phyloP scores from a whole-genome alignment of 371 early-diverging fungal genomes.

The Parasitella parasitica region DNA sequence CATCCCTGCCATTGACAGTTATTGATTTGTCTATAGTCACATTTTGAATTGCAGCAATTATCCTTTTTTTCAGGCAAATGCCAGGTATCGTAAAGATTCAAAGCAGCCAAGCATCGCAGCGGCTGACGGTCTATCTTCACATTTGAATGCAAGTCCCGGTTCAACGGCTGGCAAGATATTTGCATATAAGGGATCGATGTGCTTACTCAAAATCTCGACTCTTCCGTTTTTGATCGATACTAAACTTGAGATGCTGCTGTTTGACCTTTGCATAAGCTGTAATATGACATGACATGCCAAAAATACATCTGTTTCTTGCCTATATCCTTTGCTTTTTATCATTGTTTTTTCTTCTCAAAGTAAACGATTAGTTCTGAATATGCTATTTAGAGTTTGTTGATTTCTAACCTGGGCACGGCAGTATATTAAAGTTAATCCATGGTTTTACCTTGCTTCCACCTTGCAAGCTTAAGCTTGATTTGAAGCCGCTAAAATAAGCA shows the following conservation, averaged over 20 bases:
- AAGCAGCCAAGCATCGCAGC: background rate
- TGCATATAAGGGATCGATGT: background rate
- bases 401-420: conserved; percentile 2
- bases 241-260: background rate
- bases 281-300: background rate
- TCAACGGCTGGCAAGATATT: background rate
- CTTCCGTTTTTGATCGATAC: background rate
- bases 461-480: background rate
- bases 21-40: background rate
- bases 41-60: background rate
- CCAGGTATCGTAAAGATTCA: background rate
- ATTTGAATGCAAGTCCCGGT: background rate
- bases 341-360: background rate
- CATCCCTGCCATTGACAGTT: background rate
- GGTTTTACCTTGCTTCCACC: background rate
- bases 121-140: background rate
- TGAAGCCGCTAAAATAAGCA: conserved; percentile 8
- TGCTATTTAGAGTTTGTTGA: too few species aligned
- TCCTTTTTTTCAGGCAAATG: background rate
- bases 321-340: background rate
- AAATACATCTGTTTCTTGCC: background rate
- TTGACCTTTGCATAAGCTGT: background rate
- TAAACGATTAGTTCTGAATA: too few species aligned
- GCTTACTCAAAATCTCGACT: background rate
- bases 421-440: background rate